Evolutionary conservation across 805 yeast genomes (phyloP).

Genomic region (Candida easanensis): DNA sequence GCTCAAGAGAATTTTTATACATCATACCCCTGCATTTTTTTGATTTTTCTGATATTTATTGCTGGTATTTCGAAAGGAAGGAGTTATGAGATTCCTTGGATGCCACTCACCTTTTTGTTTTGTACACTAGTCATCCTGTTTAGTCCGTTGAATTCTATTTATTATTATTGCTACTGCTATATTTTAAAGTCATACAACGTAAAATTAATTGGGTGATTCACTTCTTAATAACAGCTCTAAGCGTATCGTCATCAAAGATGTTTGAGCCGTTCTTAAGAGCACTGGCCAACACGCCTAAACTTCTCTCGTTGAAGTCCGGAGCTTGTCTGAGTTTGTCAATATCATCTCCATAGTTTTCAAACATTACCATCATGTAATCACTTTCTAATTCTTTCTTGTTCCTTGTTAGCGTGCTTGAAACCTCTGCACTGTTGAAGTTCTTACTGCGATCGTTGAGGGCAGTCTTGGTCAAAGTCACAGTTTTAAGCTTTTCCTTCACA

Average conservation of each 20-base stretch:
- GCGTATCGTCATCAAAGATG: constrained; percentile 23
- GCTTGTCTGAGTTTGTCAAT: constrained; percentile 41
- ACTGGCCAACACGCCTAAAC: constrained; percentile 35
- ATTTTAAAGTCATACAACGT: background rate
- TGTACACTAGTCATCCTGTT: background rate
- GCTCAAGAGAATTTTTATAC: too few species aligned
- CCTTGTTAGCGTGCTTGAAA: constrained; percentile 28
- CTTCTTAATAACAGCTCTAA: constrained; percentile 20
- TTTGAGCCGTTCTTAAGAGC: constrained; percentile 23
- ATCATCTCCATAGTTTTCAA: constrained; percentile 52
- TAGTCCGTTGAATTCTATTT: background rate
- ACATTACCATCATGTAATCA: constrained; percentile 52
- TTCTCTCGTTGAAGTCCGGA: constrained; percentile 59
- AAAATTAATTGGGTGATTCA: background rate
- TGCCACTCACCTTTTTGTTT: background rate
- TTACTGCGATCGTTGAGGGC: constrained; percentile 30
- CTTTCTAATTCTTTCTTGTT: constrained; percentile 41
- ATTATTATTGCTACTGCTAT: background rate
- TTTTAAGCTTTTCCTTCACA: constrained; percentile 19
- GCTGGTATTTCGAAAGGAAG: background rate
- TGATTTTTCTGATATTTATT: constrained; percentile 1
- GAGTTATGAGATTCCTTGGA: background rate
- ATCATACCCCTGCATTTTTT: background rate
- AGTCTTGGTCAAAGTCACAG: constrained; percentile 32
- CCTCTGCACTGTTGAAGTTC: constrained; percentile 31